Evolutionary conservation across 495 filamentous ascomycete genomes (phyloP), one percentile per base, ranked within the genome.

Genomic region (Hypoxylon rickii): DNA sequence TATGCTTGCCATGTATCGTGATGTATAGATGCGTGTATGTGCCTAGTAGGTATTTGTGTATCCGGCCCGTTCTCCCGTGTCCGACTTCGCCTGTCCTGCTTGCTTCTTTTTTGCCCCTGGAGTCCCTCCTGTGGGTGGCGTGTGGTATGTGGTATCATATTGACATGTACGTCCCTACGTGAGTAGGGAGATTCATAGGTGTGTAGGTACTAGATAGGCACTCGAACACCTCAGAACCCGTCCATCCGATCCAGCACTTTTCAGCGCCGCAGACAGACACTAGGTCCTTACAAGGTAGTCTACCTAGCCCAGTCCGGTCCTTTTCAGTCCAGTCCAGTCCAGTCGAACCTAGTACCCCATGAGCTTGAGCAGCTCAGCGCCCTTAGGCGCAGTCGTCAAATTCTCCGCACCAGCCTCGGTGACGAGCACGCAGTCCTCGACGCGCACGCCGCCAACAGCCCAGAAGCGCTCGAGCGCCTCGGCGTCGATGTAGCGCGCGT

Each of bases 371-470:
- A 76, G 53, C 36, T 73, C 86, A 34, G 86, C 77, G 0, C 87
- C 89, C 71, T 92, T 95, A 0, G 90, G 89, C 37, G 89, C 90
- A 5, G 80, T 86, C 0, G 92, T 96, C 62, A 97, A 70, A 61
- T 92, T 93, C 71, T 95, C 88, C 63, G 85, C 85, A 18, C 90
- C 90, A 26, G 79, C 76, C 19, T 79, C 76, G 2, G 90, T 96
- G 11, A 96, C 84, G 8, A 96, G 76, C 42, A 96, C 86, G 69
- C 92, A 88, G 70, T 96, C 93, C 74, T 97, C 93, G 56, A 97
- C 93, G 29, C 93, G 81, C 21, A 94, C 91, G 11, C 93, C 93
- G 13, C 93, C 93, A 17, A 96, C 84, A 19, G 76, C 76, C 57
- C 87, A 86, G 64, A 89, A 96, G 56, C 80, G 79, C 12, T 82